Base-by-base conservation (phyloP, 2,329 filamentous ascomycete species). In the Dothideomycetes sp. region DNA sequence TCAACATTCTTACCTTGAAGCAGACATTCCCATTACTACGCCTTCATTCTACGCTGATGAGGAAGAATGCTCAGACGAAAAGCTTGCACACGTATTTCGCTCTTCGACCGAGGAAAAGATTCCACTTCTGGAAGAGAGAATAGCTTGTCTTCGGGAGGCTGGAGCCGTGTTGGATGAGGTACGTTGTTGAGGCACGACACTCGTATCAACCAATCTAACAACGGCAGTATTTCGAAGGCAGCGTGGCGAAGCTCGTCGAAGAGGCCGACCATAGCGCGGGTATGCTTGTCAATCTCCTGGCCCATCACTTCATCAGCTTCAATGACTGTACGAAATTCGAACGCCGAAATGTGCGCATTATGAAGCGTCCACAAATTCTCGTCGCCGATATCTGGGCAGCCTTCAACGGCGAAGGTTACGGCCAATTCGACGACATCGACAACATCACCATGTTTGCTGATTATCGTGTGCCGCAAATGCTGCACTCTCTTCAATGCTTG, bases 361-460 rank as follows among this genome's bases (percentile, higher is more conserved):
- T 94, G 56, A 98, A 98, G 64, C 79, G 93, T 9, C 88, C 91
- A 2, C 91, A 98, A 61, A 98, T 98, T 44, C 73, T 96, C 15
- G 88, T 94, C 2, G 93, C 93, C 16, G 91, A 98, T 59, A 59
- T 96, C 1, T 98, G 93, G 93, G 93, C 91, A 4, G 93, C 87
- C 47, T 96, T 96, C 58, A 77, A 89, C 38, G 87, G 86, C 34
- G 69, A 81, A 49, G 70, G 74, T 18, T 88, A 80, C 53, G 93
- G 91, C 22, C 68, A 73, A 19, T 98, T 98, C 60, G 57, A 77
- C 42, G 91, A 98, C 56, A 94, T 98, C 51, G 82, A 91, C 63
- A 86, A 87, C 58, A 82, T 98, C 52, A 98, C 91, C 45, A 96
- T 96, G 81, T 98, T 98, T 66, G 88, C 91, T 55, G 73, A 98